Percentiles rank a stretch among this genome's conserved stretches.
phyloP scores from a whole-genome alignment of 208 protist species.

The Histomonas meleagridis region DNA sequence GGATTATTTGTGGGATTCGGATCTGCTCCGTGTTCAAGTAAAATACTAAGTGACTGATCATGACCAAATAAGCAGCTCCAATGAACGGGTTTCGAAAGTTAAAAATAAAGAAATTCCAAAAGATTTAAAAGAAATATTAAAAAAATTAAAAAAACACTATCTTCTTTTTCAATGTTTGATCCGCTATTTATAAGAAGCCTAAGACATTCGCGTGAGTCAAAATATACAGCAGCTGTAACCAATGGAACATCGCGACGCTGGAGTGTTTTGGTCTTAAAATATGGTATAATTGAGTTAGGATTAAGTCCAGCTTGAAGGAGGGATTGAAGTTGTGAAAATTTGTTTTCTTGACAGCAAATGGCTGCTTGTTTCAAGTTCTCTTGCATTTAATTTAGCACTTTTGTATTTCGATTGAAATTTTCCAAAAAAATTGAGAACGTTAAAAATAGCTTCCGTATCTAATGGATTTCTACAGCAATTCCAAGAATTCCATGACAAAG shows the following conservation, averaged over 20 bases:
- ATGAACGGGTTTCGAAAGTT: conserved; percentile 15
- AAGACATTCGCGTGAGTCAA: not conserved
- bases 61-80: not conserved
- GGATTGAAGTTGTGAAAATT: not conserved
- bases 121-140: not conserved
- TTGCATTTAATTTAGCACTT: no score
- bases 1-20: not conserved
- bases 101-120: conserved; percentile 1
- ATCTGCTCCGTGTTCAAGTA: not conserved
- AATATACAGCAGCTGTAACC: not conserved
- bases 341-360: not conserved
- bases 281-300: not conserved
- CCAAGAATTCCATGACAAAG: no score
- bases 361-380: no score
- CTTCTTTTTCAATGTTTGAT: not conserved
- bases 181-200: not conserved
- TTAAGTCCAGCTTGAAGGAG: not conserved
- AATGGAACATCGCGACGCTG: not conserved
- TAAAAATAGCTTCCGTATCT: no score
- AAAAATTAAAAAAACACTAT: not conserved
- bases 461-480: no score
- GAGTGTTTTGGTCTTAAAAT: not conserved
- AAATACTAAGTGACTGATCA: not conserved
- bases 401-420: no score
- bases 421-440: no score